Evolutionary conservation across 2,329 filamentous ascomycete genomes (phyloP), one percentile per base, ranked within the genome.

Genomic region (Colletotrichum trifolii): DNA sequence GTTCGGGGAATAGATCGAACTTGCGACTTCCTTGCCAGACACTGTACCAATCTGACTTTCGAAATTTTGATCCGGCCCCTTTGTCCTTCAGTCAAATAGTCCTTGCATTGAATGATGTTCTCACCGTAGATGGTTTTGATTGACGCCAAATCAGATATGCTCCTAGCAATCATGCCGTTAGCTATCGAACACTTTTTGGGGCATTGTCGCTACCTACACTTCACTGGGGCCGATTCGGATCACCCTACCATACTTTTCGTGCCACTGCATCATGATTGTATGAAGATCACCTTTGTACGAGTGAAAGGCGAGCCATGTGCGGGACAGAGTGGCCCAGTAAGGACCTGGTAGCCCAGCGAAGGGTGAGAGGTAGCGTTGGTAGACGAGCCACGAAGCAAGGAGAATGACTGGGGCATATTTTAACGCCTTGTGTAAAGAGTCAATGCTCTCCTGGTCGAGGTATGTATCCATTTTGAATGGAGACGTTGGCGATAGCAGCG

Each of bases 41-140:
- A 17, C 59, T 52, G 15, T 62, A 56, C 38, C 52, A 56, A 46
- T 50, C 38, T 3, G 59, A 62, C n/a, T 56, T 56, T 33, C 59
- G 52, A n/a, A 57, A 62, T n/a, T 45, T 62, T 6, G 59, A 62
- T 10, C 52, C 59, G 25, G 59, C 45, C 3, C 59, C 59, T 62
- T 6, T 6, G 13, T 8, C 8, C 6, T 2, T 56, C 4, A 49
- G 17, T 13, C 3, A 10, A 2, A 11, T 34, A 25, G 7, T 12
- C 33, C 11, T 8, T 12, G 3, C 17, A n/a, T 1, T 4, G 4
- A 4, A 13, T 48, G 2, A 6, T 13, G 10, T 10, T 17, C 35
- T 35, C 54, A 45, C 57, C 49, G 35, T 60, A 54, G 17, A 61
- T 61, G 6, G 58, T 43, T 15, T 61, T 61, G 25, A 61, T 55